Evolutionary conservation across 2,329 filamentous ascomycete species (phyloP).

Genomic region (Erysiphe pulchra): DNA sequence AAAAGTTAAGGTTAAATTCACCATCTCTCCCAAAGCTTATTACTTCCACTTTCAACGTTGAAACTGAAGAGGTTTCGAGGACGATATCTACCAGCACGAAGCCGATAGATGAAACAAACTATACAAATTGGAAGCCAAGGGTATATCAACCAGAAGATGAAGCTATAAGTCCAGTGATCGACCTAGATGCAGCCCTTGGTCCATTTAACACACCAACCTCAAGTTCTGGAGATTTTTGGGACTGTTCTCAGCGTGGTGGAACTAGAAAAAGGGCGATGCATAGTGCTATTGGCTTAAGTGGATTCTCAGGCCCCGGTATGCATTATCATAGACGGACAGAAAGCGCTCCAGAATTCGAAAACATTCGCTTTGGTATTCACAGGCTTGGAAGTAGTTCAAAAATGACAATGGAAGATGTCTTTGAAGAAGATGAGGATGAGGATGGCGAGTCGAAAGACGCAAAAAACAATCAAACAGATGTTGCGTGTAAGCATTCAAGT

Average conservation of each 20-base stretch:
- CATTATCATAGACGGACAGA: conserved; percentile 57
- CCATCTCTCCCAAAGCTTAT: conserved; percentile 18
- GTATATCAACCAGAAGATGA: conserved; percentile 25
- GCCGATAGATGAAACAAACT: conserved; percentile 6
- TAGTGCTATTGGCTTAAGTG: conserved; percentile 46
- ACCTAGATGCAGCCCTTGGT: conserved; percentile 77
- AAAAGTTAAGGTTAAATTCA: conserved; percentile 16
- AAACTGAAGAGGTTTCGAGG: not conserved
- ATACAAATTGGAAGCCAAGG: conserved; percentile 16
- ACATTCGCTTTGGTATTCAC: conserved; percentile 30
- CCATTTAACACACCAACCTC: conserved; percentile 61
- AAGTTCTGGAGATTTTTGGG: conserved; percentile 35
- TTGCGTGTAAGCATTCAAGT: conserved; percentile 12
- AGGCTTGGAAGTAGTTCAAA: conserved; percentile 41
- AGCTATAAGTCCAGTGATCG: conserved; percentile 55
- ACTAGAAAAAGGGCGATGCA: conserved; percentile 44
- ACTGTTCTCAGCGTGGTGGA: conserved; percentile 32
- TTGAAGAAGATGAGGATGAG: conserved; percentile 35
- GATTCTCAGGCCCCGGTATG: conserved; percentile 41
- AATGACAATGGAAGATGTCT: conserved; percentile 75
- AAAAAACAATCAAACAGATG: conserved; percentile 12
- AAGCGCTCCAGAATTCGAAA: conserved; percentile 60
- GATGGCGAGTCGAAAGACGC: conserved; percentile 14
- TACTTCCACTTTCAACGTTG: conserved; percentile 10
- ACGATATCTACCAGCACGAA: conserved; percentile 3